phyloP scores from a whole-genome alignment of 305 asterid species.

The Fraxinus albicans region DNA sequence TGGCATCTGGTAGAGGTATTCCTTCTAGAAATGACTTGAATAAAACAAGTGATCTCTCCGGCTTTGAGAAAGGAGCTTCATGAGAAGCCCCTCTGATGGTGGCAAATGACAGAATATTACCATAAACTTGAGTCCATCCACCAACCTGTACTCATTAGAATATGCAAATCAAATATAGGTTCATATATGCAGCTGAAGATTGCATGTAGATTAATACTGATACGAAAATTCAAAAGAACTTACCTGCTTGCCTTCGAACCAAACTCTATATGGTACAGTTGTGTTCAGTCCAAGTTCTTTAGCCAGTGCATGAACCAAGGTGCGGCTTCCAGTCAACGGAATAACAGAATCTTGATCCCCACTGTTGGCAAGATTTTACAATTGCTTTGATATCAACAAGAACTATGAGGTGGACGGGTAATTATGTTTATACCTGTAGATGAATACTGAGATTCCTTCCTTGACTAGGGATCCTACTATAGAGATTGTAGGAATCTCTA shows the following conservation, averaged over 20 bases:
- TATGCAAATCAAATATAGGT: background rate
- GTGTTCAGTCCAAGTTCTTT: conserved; percentile 43
- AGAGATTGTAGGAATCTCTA: conserved; percentile 58
- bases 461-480: conserved; percentile 48
- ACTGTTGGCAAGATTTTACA: conserved; percentile 31
- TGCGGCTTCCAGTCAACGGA: conserved; percentile 64
- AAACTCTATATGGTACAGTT: conserved; percentile 54
- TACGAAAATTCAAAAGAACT: background rate
- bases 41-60: conserved; percentile 61
- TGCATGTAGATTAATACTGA: background rate
- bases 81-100: conserved; percentile 73
- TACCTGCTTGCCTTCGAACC: conserved; percentile 70
- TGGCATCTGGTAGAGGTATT: conserved; percentile 41
- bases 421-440: conserved; percentile 47
- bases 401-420: background rate
- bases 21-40: conserved; percentile 53
- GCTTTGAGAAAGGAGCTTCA: conserved; percentile 77
- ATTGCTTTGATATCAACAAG: background rate
- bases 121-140: conserved; percentile 72
- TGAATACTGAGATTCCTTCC: conserved; percentile 51
- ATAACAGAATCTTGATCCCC: conserved; percentile 78
- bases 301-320: conserved; percentile 44
- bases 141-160: conserved; percentile 48
- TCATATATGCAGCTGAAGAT: background rate
- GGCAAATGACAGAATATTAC: conserved; percentile 58